phyloP scores from a whole-genome alignment of 1,284 basidiomycete species.

The Ustilago shanxiensis region DNA sequence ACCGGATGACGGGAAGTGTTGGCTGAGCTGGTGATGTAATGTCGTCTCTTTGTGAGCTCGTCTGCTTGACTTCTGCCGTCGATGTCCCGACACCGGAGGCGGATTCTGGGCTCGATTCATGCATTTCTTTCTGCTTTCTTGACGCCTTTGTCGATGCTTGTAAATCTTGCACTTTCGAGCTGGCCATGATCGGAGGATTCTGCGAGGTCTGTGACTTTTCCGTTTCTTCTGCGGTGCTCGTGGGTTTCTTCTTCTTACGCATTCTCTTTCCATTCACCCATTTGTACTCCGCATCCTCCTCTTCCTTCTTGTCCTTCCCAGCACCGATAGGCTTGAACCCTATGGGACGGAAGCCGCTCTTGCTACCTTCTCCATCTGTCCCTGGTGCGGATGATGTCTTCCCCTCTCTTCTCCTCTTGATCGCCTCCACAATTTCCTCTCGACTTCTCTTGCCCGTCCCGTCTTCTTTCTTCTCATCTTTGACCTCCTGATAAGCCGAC shows the following conservation, averaged over 20 bases:
- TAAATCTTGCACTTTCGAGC: background rate
- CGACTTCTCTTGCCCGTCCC: slow-evolving; percentile 68
- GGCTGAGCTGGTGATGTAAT: background rate
- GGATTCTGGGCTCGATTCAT: background rate
- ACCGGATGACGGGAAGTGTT: background rate
- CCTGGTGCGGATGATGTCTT: slow-evolving; percentile 68
- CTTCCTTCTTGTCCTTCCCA: slow-evolving; percentile 60
- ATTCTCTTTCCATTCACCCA: slow-evolving; percentile 69
- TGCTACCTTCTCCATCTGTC: slow-evolving; percentile 75
- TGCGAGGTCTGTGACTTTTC: too few species aligned
- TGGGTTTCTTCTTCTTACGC: slow-evolving; percentile 71
- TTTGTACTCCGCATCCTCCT: slow-evolving; percentile 69
- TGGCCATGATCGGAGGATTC: background rate
- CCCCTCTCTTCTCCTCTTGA: slow-evolving; percentile 76
- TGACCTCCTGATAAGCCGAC: slow-evolving; percentile 74
- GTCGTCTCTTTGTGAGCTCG: background rate
- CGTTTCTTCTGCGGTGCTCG: slow-evolving; percentile 2
- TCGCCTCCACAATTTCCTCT: slow-evolving; percentile 79
- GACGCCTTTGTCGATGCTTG: background rate
- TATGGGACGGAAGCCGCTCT: slow-evolving; percentile 72
- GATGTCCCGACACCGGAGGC: background rate
- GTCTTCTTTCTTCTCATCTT: background rate
- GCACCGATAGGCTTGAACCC: slow-evolving; percentile 80
- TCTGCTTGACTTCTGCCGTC: background rate
- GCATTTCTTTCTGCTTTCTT: background rate